A percentile compares a stretch with the other conserved stretches of the same genome.
Evolutionary conservation across 2,329 filamentous ascomycete species (phyloP).

Genomic region (Aspergillus pseudonomiae): DNA sequence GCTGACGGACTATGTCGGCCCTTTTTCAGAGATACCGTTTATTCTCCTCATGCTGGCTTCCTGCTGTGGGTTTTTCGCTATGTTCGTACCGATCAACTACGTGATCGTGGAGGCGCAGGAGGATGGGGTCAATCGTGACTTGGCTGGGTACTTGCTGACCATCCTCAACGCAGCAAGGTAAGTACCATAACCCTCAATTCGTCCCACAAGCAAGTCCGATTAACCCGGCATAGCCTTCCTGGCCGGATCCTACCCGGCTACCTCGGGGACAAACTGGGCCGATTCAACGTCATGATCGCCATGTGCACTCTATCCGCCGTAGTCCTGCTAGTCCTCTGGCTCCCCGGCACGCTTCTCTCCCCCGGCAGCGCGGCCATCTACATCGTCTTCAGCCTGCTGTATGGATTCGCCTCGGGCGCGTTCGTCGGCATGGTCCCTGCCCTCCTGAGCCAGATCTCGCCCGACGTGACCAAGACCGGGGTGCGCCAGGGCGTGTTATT

Average conservation of each 20-base stretch:
- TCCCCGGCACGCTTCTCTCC: slow-evolving; percentile 39
- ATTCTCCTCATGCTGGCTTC: slow-evolving; percentile 47
- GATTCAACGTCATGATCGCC: slow-evolving; percentile 35
- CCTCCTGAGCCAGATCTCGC: slow-evolving; percentile 68
- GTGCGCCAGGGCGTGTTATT: slow-evolving; percentile 67
- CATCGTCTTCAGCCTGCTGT: slow-evolving; percentile 65
- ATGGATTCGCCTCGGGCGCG: slow-evolving; percentile 68
- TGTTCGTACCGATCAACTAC: slow-evolving; percentile 62
- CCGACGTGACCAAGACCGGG: slow-evolving; percentile 67
- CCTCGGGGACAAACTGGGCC: slow-evolving; percentile 54
- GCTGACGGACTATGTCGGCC: slow-evolving; percentile 23
- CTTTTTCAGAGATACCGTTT: slow-evolving; percentile 53
- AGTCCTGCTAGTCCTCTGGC: slow-evolving; percentile 57
- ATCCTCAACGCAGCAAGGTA: neutral
- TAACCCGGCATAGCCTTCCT: slow-evolving; percentile 45
- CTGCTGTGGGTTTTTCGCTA: slow-evolving; percentile 63
- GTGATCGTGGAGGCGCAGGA: slow-evolving; percentile 50
- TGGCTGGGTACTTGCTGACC: slow-evolving; percentile 4
- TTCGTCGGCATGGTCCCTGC: slow-evolving; percentile 65
- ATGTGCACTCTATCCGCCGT: slow-evolving; percentile 44
- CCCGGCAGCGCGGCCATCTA: slow-evolving; percentile 55
- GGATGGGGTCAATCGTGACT: slow-evolving; percentile 50
- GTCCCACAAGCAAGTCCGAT: neutral
- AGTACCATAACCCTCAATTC: neutral
- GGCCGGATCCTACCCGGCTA: slow-evolving; percentile 60